Percentiles rank a stretch among this genome's conserved stretches.
phyloP scores from a whole-genome alignment of 75 land plant genomes.

The Azolla pinnata region DNA sequence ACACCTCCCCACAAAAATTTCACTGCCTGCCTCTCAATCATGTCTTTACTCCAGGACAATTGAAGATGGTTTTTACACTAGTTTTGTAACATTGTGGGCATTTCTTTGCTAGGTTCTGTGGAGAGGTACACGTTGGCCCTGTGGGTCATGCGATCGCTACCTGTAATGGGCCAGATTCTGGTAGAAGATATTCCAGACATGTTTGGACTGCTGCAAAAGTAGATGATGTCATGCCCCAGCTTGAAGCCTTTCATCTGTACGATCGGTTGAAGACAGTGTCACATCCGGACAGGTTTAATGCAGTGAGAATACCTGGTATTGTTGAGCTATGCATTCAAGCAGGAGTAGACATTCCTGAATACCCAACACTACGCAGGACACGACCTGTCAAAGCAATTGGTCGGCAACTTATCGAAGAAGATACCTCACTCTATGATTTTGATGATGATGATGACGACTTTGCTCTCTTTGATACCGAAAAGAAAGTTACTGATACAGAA shows the following conservation, averaged over 20 bases:
- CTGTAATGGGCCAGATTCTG: conserved; percentile 47
- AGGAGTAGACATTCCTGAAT: conserved; percentile 81
- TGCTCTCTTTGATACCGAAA: background rate
- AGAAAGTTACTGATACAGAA: background rate
- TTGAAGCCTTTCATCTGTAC: conserved; percentile 75
- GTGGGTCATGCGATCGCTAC: conserved; percentile 71
- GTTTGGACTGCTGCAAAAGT: conserved; percentile 60
- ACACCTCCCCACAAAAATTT: no score
- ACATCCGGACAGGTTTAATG: conserved; percentile 63
- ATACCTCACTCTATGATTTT: background rate
- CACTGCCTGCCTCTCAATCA: no score
- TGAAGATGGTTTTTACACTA: no score
- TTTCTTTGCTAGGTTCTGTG: conserved; percentile 50
- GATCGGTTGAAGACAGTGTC: conserved; percentile 65
- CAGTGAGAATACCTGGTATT: conserved; percentile 65
- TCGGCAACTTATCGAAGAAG: conserved; percentile 14
- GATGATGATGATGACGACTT: background rate
- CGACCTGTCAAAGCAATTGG: conserved; percentile 47
- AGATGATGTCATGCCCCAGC: conserved; percentile 62
- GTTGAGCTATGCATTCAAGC: conserved; percentile 96
- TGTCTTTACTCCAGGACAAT: no score
- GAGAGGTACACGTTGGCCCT: conserved; percentile 75
- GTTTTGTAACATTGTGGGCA: no score
- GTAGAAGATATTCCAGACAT: conserved; percentile 44
- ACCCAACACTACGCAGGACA: conserved; percentile 68